Base-by-base conservation (phyloP, 345 rosid species). In the Boechera retrofracta region DNA sequence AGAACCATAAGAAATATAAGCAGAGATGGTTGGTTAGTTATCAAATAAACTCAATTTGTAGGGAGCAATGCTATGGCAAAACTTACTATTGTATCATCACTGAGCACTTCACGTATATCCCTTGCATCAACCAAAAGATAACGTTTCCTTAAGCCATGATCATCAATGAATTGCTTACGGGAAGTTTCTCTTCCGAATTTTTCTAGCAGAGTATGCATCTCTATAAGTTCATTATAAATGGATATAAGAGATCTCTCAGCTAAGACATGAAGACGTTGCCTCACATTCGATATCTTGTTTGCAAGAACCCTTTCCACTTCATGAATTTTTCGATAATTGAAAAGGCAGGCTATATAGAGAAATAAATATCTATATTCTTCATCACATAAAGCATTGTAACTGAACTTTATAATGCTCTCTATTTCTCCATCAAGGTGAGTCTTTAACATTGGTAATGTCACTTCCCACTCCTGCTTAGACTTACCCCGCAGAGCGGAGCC, bases 331-430 rank as follows among this genome's bases (percentile, higher is more conserved):
- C 1, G 24, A 21, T 21, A 1, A 21, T 21, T 21, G 1, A 21
- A 21, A 21, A 21, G 24, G 24, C 24, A 76, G 1, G 81, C 83
- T 33, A 83, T 66, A 32, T 80, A 77, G 8, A 77, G 67, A 77
- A 83, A 83, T 26, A 53, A 1, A 53, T 26, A 26, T 53, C 5
- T 10, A 10, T n/a, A n/a, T n/a, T 53, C 42, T 10, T 59, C 44
- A 33, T 59, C 64, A 8, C 3, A 2, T 38, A 38, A 8, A 11
- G 12, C 42, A 38, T 38, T 12, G 3, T 8, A 38, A 38, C 42
- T 38, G 42, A 38, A 38, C 42, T 38, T 8, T 8, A 38, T 38
- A 38, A 38, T 38, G 42, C 11, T 38, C 12, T 8, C 42, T 7
- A 8, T 38, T 2, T 38, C 3, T 38, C 11, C 3, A 9, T 38